These are phyloP conservation scores for Inga oerstediana DNA, from an alignment of 306 rosid species.

Conservation along the genomic window DNA sequence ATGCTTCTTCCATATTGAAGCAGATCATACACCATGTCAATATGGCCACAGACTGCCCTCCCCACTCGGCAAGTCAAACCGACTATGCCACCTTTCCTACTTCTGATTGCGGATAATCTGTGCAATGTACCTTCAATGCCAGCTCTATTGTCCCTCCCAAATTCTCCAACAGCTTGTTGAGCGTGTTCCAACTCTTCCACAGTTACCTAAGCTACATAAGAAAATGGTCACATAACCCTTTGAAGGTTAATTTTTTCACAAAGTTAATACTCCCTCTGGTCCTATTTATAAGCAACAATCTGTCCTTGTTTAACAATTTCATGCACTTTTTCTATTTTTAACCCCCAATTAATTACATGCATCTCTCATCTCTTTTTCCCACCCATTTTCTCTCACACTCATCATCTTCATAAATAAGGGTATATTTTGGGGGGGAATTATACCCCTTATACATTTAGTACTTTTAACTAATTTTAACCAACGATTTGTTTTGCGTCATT, in stretches of 20 bases:
- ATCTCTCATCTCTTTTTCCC: no score
- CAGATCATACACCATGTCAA: conserved; percentile 67
- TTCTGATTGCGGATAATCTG: conserved; percentile 71
- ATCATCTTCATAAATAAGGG: no score
- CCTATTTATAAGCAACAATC: no score
- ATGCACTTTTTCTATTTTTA: no score
- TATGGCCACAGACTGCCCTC: conserved; percentile 63
- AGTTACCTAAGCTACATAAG: conserved; percentile 58
- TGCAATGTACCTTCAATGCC: conserved; percentile 81
- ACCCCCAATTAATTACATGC: no score
- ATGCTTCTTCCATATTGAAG: conserved; percentile 75
- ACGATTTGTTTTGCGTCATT: no score
- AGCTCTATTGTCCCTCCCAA: conserved; percentile 75
- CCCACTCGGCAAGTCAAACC: conserved; percentile 79
- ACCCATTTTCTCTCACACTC: no score
- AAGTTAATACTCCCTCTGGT: not conserved
- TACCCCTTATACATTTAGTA: no score
- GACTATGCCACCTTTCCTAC: conserved; percentile 58
- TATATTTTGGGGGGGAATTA: no score
- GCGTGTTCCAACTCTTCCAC: conserved; percentile 67
- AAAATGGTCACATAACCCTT: conserved; percentile 23
- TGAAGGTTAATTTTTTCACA: not conserved
- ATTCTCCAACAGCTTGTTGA: conserved; percentile 64
- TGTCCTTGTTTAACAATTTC: no score
- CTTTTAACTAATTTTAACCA: no score